A percentile compares a stretch with the other conserved stretches of the same genome.
These are phyloP conservation scores for Coix lacrymajobi DNA, from an alignment of 176 grass and related monocot species.

Conservation along the genomic window DNA sequence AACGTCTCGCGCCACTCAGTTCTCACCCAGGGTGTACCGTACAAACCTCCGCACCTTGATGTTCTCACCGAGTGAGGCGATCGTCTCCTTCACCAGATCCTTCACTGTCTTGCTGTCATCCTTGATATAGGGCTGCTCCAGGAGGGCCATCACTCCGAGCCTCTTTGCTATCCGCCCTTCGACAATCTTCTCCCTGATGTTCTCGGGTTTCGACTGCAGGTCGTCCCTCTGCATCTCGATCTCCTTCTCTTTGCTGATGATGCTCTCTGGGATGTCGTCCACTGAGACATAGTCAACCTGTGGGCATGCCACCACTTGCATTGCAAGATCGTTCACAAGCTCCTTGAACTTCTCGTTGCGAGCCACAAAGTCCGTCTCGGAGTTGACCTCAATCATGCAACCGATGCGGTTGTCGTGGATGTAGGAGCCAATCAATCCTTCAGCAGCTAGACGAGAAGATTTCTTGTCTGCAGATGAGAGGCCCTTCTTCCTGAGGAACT, in stretches of 20 bases:
- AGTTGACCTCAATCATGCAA: slow-evolving; percentile 88
- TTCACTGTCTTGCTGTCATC: slow-evolving; percentile 84
- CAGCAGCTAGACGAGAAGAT: slow-evolving; percentile 81
- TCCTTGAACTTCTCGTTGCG: slow-evolving; percentile 97
- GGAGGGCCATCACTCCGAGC: slow-evolving; percentile 77
- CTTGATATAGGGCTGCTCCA: slow-evolving; percentile 96
- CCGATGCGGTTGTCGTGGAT: slow-evolving; percentile 95
- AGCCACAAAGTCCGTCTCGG: slow-evolving; percentile 91
- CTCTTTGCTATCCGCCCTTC: slow-evolving; percentile 94
- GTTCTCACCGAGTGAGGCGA: slow-evolving; percentile 85
- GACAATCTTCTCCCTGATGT: slow-evolving; percentile 86
- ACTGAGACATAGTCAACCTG: slow-evolving; percentile 84
- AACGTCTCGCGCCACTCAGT: slow-evolving; percentile 17
- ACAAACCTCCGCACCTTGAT: slow-evolving; percentile 89
- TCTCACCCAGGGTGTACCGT: slow-evolving; percentile 87
- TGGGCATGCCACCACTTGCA: slow-evolving; percentile 94
- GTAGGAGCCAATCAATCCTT: slow-evolving; percentile 86
- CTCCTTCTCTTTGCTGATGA: slow-evolving; percentile 77
- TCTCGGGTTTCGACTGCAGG: slow-evolving; percentile 81
- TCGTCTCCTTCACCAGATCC: slow-evolving; percentile 84
- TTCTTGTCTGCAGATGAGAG: slow-evolving; percentile 98
- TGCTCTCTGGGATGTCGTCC: slow-evolving; percentile 76
- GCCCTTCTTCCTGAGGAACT: slow-evolving; percentile 92
- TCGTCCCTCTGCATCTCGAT: slow-evolving; percentile 97
- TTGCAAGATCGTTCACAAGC: slow-evolving; percentile 82